Evolutionary conservation across 2,329 filamentous ascomycete genomes (phyloP), one percentile per base, ranked within the genome.

Genomic region (Pseudogymnoascus sp.): DNA sequence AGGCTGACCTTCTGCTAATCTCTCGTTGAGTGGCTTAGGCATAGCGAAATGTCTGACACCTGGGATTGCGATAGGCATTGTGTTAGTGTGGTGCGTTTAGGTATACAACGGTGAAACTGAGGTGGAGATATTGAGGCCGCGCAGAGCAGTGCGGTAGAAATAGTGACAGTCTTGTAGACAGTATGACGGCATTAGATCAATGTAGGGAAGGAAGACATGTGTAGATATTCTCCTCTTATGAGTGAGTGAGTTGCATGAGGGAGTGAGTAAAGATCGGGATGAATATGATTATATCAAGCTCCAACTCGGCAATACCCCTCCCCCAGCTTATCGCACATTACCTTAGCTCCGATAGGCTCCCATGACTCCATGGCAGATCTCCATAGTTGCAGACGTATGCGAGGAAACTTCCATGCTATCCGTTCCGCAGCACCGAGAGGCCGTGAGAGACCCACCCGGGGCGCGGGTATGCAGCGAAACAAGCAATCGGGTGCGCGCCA

Each of bases 91-190:
- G 65, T 69, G 68, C 67, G 62, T 69, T 82, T 80, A 91, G 76
- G 82, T 83, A 79, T 91, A 91, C 62, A 91, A 79, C 69, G 89
- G 87, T 68, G 88, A 91, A 75, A 96, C 84, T 71, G 79, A 83
- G 70, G 90, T 95, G 77, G 86, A 84, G 70, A 96, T 86, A 72
- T 89, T 93, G 70, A 96, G 80, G 73, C 92, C 87, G 80, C 90
- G 90, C 78, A 96, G 79, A 73, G 90, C 89, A 76, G 88, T 95
- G 80, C 90, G 90, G 80, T 90, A 94, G 78, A 96, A 95, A 78
- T 95, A 95, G 75, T 95, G 91, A 72, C 90, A 95, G 76, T 95
- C 89, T 81, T 94, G 88, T 63, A 90, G 80, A 76, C 81, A 95
- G 76, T 91, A 93, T 70, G 82, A 76, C 80, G 89, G 89, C 90